Conservation (phyloP, 345 rosid species). For the Salix brachista region DNA sequence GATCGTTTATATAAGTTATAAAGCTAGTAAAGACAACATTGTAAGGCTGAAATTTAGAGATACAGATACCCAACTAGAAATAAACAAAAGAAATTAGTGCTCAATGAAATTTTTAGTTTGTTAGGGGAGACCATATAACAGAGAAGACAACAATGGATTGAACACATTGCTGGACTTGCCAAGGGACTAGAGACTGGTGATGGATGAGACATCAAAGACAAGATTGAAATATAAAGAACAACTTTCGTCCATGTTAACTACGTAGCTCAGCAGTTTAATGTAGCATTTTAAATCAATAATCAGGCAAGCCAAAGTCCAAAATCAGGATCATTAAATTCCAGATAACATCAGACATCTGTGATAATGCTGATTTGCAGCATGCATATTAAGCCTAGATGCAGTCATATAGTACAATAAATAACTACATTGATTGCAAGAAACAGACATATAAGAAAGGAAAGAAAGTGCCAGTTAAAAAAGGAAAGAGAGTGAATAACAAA, state of each 20-base stretch:
- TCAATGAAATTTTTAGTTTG: too few relatives aligned
- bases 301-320: not conserved
- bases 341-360: not conserved
- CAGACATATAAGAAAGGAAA: not conserved
- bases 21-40: not conserved
- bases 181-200: too few relatives aligned
- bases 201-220: too few relatives aligned
- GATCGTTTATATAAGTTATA: not conserved
- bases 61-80: not conserved
- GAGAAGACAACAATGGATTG: not conserved
- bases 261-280: not conserved
- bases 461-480: not conserved
- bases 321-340: not conserved
- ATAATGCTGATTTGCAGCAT: not conserved
- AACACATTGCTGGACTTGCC: not conserved
- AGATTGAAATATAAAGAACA: too few relatives aligned
- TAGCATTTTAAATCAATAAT: not conserved
- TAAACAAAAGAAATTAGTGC: too few relatives aligned
- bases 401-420: not conserved
- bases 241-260: not conserved
- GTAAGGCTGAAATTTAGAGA: not conserved
- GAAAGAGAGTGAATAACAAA: not conserved
- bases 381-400: not conserved
- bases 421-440: not conserved
- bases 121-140: too few relatives aligned